Percentiles rank a stretch among this genome's conserved stretches.
Conservation (phyloP, 352 stramenopile species). For the Phytophthora ramorum region DNA sequence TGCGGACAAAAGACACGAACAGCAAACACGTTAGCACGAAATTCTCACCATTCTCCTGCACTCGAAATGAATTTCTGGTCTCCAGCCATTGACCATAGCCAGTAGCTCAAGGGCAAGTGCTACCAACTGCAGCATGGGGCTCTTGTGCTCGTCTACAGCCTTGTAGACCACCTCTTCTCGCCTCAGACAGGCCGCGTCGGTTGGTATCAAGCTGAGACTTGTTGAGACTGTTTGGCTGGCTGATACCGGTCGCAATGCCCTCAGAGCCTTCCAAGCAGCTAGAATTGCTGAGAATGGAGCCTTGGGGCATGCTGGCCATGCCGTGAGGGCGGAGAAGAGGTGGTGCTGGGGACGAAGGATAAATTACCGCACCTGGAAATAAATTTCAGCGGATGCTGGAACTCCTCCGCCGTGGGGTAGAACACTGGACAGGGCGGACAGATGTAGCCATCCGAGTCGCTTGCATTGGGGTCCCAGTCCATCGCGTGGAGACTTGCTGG, state of each 20-base stretch:
- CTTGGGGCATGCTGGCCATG: neutral
- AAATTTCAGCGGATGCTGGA: constrained; percentile 92
- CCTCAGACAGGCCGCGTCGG: constrained; percentile 17
- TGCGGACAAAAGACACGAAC: constrained; percentile 25
- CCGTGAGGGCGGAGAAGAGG: constrained; percentile 8
- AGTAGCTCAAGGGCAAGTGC: neutral
- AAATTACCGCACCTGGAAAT: constrained; percentile 89
- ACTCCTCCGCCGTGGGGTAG: constrained; percentile 87
- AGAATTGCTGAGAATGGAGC: constrained; percentile 4
- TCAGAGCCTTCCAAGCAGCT: constrained; percentile 1
- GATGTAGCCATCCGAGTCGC: constrained; percentile 75
- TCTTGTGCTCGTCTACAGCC: neutral
- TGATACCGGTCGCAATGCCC: neutral
- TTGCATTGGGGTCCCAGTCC: constrained; percentile 73
- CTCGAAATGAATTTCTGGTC: neutral
- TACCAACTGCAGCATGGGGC: neutral
- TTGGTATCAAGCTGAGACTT: constrained; percentile 18
- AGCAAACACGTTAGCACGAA: constrained; percentile 5
- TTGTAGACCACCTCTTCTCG: constrained; percentile 10
- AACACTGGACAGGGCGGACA: constrained; percentile 89
- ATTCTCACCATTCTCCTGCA: neutral
- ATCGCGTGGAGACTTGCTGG: constrained; percentile 34
- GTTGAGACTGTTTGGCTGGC: constrained; percentile 10
- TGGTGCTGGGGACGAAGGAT: constrained; percentile 14
- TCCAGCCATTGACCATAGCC: neutral